Conservation (phyloP, 2,329 filamentous ascomycete genomes). For the Colletotrichum plurivorum region DNA sequence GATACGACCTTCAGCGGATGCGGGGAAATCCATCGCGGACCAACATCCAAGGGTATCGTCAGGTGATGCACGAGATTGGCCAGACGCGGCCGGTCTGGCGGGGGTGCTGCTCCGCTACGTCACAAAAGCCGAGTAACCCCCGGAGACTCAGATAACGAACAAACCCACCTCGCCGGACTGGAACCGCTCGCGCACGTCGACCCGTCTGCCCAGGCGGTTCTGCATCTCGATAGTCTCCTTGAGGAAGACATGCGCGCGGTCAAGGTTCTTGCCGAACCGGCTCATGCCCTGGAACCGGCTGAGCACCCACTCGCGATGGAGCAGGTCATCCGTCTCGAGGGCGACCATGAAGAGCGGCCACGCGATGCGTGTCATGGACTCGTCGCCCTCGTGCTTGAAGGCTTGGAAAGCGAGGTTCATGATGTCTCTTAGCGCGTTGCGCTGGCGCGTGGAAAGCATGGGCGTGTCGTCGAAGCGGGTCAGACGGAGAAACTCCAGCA, state of each 20-base stretch:
- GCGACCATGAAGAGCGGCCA: conserved; percentile 54
- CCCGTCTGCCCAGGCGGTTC: conserved; percentile 24
- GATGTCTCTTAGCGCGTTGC: conserved; percentile 41
- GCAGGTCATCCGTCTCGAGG: conserved; percentile 50
- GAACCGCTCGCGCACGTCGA: conserved; percentile 42
- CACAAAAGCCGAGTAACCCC: not conserved
- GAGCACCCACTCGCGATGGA: conserved; percentile 52
- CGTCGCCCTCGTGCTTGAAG: conserved; percentile 50
- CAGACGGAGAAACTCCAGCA: conserved; percentile 49
- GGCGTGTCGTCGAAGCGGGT: conserved; percentile 33
- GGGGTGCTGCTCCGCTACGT: not conserved
- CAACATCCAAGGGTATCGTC: not conserved
- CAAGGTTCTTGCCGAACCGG: conserved; percentile 50
- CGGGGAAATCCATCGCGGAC: not conserved
- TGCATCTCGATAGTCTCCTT: conserved; percentile 44
- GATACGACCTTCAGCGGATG: conserved; percentile 5
- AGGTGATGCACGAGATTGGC: not conserved
- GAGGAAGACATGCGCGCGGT: conserved; percentile 49
- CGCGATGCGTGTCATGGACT: conserved; percentile 49
- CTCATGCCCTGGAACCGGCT: conserved; percentile 48
- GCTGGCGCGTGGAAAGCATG: conserved; percentile 34
- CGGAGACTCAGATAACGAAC: conserved; percentile 42
- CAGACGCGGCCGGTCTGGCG: not conserved
- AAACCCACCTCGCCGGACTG: conserved; percentile 38
- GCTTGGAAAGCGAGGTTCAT: conserved; percentile 52